Conservation (phyloP, 352 stramenopile genomes). For the Elongisporangium prolatum region DNA sequence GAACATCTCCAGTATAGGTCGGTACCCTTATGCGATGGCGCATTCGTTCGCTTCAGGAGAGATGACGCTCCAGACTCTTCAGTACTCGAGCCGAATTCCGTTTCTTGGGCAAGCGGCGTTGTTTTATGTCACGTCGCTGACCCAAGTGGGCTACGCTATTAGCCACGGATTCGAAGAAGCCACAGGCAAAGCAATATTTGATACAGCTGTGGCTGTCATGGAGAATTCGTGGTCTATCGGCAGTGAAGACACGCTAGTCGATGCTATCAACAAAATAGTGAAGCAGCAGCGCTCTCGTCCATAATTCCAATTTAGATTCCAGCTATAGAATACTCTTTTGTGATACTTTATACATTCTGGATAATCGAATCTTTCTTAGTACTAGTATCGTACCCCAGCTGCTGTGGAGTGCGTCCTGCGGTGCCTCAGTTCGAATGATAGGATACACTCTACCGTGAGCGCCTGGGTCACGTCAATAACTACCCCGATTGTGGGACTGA, state of each 20-base stretch:
- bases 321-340: too few species aligned
- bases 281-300: too few species aligned
- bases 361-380: too few species aligned
- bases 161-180: conserved; percentile 4
- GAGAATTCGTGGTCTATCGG: not conserved
- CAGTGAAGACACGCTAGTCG: not conserved
- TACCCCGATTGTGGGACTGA: too few species aligned
- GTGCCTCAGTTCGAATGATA: too few species aligned
- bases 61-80: not conserved
- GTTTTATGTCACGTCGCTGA: conserved; percentile 3
- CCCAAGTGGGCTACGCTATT: not conserved
- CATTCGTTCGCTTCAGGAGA: conserved; percentile 14
- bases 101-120: not conserved
- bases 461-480: too few species aligned
- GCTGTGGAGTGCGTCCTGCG: too few species aligned
- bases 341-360: too few species aligned
- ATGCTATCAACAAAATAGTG: not conserved
- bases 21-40: conserved; percentile 25
- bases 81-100: conserved; percentile 1
- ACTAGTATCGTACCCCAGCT: too few species aligned
- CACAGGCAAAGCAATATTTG: not conserved
- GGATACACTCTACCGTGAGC: too few species aligned
- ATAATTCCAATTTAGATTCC: too few species aligned
- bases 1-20: conserved; percentile 19
- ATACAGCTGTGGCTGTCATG: not conserved